A percentile compares a stretch with the other conserved stretches of the same genome.
phyloP scores from a whole-genome alignment of 2,329 filamentous ascomycete species.

The Fusarium scirpi region DNA sequence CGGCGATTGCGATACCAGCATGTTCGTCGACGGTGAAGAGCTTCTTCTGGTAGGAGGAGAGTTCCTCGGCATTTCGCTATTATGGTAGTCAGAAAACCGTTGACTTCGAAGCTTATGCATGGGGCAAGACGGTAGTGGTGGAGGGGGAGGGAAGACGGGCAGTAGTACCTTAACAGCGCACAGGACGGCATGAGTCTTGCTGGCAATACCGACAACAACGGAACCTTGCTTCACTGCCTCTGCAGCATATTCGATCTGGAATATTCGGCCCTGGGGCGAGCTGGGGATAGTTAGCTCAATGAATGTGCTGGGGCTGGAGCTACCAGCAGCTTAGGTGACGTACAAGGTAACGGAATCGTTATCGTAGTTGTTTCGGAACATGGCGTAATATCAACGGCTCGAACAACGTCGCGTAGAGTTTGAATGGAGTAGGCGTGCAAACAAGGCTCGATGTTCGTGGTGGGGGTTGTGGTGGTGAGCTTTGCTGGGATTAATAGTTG shows the following conservation, averaged over 20 bases:
- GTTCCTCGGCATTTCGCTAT: slow-evolving; percentile 97
- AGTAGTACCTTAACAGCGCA: slow-evolving; percentile 92
- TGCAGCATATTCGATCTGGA: slow-evolving; percentile 98
- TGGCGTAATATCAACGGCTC: slow-evolving; percentile 56
- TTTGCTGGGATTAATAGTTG: slow-evolving; percentile 24
- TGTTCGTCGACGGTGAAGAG: slow-evolving; percentile 97
- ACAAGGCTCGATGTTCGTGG: slow-evolving; percentile 19
- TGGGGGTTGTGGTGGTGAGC: slow-evolving; percentile 30
- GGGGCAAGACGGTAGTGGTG: slow-evolving; percentile 14
- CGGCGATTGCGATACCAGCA: slow-evolving; percentile 93
- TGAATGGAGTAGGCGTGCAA: slow-evolving; percentile 18
- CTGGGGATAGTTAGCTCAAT: slow-evolving; percentile 54
- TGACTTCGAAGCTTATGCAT: slow-evolving; percentile 5
- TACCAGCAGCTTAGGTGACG: slow-evolving; percentile 54
- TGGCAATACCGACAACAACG: slow-evolving; percentile 95
- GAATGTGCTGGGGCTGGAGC: slow-evolving; percentile 31
- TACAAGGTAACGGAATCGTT: slow-evolving; percentile 99
- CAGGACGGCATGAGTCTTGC: slow-evolving; percentile 97
- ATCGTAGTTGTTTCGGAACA: slow-evolving; percentile 99
- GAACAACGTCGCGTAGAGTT: slow-evolving; percentile 37
- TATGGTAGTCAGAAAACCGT: slow-evolving; percentile 17
- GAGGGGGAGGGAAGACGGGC: slow-evolving; percentile 16
- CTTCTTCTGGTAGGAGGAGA: slow-evolving; percentile 99
- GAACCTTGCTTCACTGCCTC: slow-evolving; percentile 99
- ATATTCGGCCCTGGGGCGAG: slow-evolving; percentile 98